Evolutionary conservation across 257 asterid species (phyloP), one percentile per base, ranked within the genome.

Genomic region (Rehmannia glutinosa): DNA sequence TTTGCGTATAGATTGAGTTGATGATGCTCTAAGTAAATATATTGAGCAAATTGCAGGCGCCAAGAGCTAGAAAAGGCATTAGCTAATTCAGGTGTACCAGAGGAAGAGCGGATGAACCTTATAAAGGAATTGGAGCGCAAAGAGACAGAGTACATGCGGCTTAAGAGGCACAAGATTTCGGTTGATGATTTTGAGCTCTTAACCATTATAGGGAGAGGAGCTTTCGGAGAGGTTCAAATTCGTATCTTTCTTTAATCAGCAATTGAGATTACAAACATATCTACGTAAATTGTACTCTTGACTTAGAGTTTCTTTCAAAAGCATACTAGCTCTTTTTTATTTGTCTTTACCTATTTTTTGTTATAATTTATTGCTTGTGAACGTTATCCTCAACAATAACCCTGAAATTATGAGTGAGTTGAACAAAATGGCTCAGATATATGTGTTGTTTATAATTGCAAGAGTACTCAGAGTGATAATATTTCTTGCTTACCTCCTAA

Each of bases 171-270:
- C 73, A 86, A 82, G 82, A 81, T 89, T 70, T 78, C 88, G 32
- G 92, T 84, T 25, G 90, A 81, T 50, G 92, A 87, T 77, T 89
- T 89, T 77, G 90, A 89, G 65, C 83, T 84, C 43, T 74, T 89
- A 59, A 75, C 86, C 21, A 84, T 86, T 35, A 88, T 88, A 23
- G 96, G 96, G n/a, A 78, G 89, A 83, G 95, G 96, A 50, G 95
- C 95, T 33, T 89, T 84, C 69, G 96, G 95, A 53, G 96, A 89
- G 96, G 96, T 89, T 78, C 64, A 41, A 25, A 33, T 64, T 36
- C 68, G 42, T 46, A 25, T 28, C 32, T 43, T 74, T 46, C 4
- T 15, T 47, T 27, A 30, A 39, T 36, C 53, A 10, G 6, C 58
- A 39, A n/a, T n/a, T n/a, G n/a, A n/a, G n/a, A n/a, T n/a, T n/a